Evolutionary conservation across 306 rosid species (phyloP).

Genomic region (Pyrus communis): DNA sequence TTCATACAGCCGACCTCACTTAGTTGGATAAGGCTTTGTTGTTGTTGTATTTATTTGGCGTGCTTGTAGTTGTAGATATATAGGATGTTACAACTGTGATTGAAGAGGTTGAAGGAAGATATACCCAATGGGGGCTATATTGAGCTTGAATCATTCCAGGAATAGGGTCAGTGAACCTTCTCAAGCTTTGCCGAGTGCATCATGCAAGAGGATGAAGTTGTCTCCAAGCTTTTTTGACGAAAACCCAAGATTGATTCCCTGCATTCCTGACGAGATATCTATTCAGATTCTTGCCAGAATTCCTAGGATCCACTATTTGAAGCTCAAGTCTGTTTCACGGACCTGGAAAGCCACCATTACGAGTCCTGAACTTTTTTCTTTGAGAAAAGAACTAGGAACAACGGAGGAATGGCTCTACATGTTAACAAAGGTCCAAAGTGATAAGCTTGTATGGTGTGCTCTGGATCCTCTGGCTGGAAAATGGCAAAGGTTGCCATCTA

Average conservation of each 20-base stretch:
- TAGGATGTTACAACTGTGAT: background rate
- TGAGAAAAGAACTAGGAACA: slow-evolving; percentile 70
- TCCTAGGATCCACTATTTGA: slow-evolving; percentile 64
- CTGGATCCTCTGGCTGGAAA: slow-evolving; percentile 61
- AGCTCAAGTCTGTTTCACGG: slow-evolving; percentile 54
- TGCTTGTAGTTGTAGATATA: background rate
- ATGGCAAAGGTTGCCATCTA: slow-evolving; percentile 81
- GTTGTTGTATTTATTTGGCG: background rate
- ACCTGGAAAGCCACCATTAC: slow-evolving; percentile 60
- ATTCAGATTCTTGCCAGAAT: slow-evolving; percentile 80
- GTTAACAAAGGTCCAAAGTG: slow-evolving; percentile 58
- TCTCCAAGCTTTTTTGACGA: slow-evolving; percentile 46
- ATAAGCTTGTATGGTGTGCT: slow-evolving; percentile 63
- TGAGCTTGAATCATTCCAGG: slow-evolving; percentile 47
- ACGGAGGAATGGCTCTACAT: slow-evolving; percentile 91
- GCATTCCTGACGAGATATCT: slow-evolving; percentile 88
- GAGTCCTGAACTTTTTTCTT: slow-evolving; percentile 49
- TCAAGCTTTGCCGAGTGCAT: slow-evolving; percentile 31
- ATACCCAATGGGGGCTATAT: slow-evolving; percentile 51
- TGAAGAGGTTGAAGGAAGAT: background rate
- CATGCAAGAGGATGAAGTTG: slow-evolving; percentile 65
- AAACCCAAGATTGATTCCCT: slow-evolving; percentile 68
- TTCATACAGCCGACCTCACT: no score
- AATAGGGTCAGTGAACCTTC: slow-evolving; percentile 17
- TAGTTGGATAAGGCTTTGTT: no score